phyloP scores from a whole-genome alignment of 2,329 filamentous ascomycete genomes.

The Incumbomyces lentus region DNA sequence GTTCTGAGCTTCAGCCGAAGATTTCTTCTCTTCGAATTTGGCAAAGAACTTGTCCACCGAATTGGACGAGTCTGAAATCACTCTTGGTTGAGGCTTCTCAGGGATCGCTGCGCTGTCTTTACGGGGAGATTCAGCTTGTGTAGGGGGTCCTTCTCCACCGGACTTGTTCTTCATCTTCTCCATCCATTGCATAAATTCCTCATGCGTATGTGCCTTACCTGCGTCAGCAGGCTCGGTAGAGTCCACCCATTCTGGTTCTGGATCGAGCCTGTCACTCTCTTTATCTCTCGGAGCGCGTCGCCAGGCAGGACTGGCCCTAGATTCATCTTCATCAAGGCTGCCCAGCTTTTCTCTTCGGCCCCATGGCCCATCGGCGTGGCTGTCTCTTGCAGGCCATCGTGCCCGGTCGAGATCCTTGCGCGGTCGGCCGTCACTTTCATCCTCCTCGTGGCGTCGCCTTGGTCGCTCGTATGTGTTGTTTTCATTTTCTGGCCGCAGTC shows the following conservation, averaged over 20 bases:
- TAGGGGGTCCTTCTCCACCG: slow-evolving; percentile 34
- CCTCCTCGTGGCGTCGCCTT: slow-evolving; percentile 5
- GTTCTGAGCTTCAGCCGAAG: slow-evolving; percentile 32
- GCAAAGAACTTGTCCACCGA: slow-evolving; percentile 23
- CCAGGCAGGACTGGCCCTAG: slow-evolving; percentile 56
- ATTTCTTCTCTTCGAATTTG: slow-evolving; percentile 16
- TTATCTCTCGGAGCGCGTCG: slow-evolving; percentile 35
- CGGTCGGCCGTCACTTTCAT: slow-evolving; percentile 2
- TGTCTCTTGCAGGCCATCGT: slow-evolving; percentile 18
- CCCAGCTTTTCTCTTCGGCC: slow-evolving; percentile 48
- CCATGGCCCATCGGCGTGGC: slow-evolving; percentile 47
- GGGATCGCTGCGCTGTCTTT: slow-evolving; percentile 30
- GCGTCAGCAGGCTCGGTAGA: slow-evolving; percentile 43
- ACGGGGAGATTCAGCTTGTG: slow-evolving; percentile 22
- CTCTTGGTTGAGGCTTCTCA: slow-evolving; percentile 23
- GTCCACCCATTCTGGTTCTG: slow-evolving; percentile 84
- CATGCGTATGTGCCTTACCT: slow-evolving; percentile 64
- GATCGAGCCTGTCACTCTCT: slow-evolving; percentile 52
- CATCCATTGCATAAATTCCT: slow-evolving; percentile 93
- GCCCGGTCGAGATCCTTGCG: slow-evolving; percentile 17
- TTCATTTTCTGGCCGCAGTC: slow-evolving; percentile 43
- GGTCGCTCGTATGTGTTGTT: slow-evolving; percentile 46
- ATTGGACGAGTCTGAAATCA: slow-evolving; percentile 16
- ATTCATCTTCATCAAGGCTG: slow-evolving; percentile 29
- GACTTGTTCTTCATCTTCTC: slow-evolving; percentile 60